phyloP scores from a whole-genome alignment of 176 grass and related monocot species.

The Rhynchospora tenuis region DNA sequence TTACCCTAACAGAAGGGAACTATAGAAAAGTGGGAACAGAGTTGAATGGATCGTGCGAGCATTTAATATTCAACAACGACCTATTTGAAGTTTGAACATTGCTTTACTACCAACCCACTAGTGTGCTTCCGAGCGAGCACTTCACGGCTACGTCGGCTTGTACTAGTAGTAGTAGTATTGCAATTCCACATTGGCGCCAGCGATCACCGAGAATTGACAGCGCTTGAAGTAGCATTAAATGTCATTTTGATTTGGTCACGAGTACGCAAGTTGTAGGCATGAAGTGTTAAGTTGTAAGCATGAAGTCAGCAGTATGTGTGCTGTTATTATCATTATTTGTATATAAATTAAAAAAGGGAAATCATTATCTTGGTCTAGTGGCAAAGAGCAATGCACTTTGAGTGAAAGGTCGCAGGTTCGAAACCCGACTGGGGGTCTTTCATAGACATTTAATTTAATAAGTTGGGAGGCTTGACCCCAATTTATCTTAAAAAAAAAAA shows the following conservation, averaged over 20 bases:
- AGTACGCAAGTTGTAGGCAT: not conserved
- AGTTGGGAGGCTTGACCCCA: too few species aligned
- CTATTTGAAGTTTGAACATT: not conserved
- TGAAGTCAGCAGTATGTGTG: not conserved
- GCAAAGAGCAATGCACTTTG: too few species aligned
- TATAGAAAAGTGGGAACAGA: not conserved
- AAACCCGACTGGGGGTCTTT: too few species aligned
- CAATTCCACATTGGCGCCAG: too few species aligned
- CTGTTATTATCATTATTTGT: not conserved
- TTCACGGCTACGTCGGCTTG: too few species aligned
- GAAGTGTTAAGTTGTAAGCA: not conserved
- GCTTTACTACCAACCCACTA: constrained; percentile 11
- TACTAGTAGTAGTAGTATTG: too few species aligned
- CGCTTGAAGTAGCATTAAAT: not conserved
- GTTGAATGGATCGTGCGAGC: not conserved
- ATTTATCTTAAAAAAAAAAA: too few species aligned
- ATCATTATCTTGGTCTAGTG: too few species aligned
- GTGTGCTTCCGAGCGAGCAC: not conserved
- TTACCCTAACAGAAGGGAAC: not conserved
- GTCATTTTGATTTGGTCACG: not conserved
- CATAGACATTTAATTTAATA: too few species aligned
- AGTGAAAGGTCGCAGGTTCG: too few species aligned
- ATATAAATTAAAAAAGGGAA: too few species aligned
- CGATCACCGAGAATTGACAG: not conserved
- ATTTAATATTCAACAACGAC: not conserved